Evolutionary conservation across 129 eudicot genomes (phyloP), one percentile per base, ranked within the genome.

Genomic region (Calendula officinalis): DNA sequence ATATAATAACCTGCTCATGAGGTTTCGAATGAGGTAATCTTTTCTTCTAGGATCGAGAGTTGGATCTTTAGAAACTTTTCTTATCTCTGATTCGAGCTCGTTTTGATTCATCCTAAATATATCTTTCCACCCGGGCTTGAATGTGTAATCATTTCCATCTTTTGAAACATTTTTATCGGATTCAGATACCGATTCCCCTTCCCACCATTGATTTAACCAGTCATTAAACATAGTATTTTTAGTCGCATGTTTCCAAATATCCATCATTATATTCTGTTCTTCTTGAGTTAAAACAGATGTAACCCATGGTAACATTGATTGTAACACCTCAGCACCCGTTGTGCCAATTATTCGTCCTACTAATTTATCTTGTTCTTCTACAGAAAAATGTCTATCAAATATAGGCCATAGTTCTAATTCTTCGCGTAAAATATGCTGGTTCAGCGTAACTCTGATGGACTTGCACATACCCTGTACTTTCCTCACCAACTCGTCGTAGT

Each of bases 151-250:
- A 78, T 69, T 81, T 47, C 76, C 82, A 68, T 94, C 99, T 94
- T 84, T 82, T 60, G 95, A 67, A 45, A 66, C 46, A 33, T 73
- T 50, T 34, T 64, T 69, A 38, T 83, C 75, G 8, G 92, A 73
- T 70, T 83, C 70, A n/a, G 90, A 79, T 58, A 76, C 67, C 49
- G 78, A 81, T 43, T 82, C 83, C 30, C 90, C 89, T 68, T 83
- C 95, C 99, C 99, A 94, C 99, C 99, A 94, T 82, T 94, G 97
- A 78, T 94, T 74, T 52, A 94, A 97, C 99, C 99, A 94, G 62
- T 94, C 99, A 12, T 82, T 88, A 44, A 94, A 94, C 99, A 94
- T 94, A 0, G 99, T 94, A 62, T 94, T 94, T 70, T 94, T 94
- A 17, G 99, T 83, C 11, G 99, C 99, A 46, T 94, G 91, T 76